phyloP scores from a whole-genome alignment of 106 monocot species.

The Allium sativum region DNA sequence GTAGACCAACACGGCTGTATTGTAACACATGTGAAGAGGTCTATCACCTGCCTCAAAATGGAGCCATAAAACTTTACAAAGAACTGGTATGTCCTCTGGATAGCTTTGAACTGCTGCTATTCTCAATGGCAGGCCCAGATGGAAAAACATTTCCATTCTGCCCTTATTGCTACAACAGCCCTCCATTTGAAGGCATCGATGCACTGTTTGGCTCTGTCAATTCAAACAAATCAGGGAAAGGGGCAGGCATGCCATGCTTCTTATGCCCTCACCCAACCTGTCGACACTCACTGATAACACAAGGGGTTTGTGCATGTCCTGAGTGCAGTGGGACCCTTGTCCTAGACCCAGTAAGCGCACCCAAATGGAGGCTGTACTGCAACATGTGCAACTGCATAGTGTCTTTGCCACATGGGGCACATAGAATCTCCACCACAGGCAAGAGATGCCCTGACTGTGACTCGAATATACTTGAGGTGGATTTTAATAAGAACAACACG shows the following conservation, averaged over 20 bases:
- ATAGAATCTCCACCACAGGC: conserved; percentile 57
- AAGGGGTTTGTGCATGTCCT: conserved; percentile 92
- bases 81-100: conserved; percentile 85
- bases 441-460: conserved; percentile 65
- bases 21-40: conserved; percentile 89
- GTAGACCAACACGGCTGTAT: conserved; percentile 65
- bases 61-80: conserved; percentile 91
- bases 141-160: conserved; percentile 81
- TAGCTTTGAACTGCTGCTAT: conserved; percentile 77
- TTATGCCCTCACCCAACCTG: conserved; percentile 96
- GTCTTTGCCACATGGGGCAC: conserved; percentile 73
- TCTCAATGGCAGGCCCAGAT: conserved; percentile 66
- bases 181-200: conserved; percentile 90
- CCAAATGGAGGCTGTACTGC: conserved; percentile 87
- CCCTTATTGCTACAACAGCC: conserved; percentile 91
- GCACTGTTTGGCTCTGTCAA: conserved; percentile 41
- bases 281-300: conserved; percentile 74
- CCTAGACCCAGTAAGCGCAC: conserved; percentile 82
- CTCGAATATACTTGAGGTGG: conserved; percentile 76
- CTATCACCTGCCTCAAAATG: conserved; percentile 88
- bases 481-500: conserved; percentile 90
- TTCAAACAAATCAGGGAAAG: conserved; percentile 42
- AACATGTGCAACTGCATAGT: conserved; percentile 87
- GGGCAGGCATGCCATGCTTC: conserved; percentile 89
- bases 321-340: conserved; percentile 84